Evolutionary conservation across 495 filamentous ascomycete species (phyloP), one percentile per base, ranked within the genome.

Genomic region (Neurospora sp.): DNA sequence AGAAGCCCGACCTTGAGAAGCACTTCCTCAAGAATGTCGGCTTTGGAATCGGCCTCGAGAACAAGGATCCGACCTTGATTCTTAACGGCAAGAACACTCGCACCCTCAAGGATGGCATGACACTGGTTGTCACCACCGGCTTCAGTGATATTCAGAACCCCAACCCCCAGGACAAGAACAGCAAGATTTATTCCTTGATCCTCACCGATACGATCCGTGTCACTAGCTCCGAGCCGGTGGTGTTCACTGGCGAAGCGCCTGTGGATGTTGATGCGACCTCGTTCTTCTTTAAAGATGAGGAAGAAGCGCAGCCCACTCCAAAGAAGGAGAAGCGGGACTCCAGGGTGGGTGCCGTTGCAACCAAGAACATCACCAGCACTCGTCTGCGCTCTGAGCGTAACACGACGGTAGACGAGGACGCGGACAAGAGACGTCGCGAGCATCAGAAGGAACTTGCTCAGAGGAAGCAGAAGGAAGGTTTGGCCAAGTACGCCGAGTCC

Each of bases 221-320:
- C 45, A 90, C 90, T 4, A 80, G 88, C n/a, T 85, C 80, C 71
- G 93, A 94, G 8, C 88, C 93, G 8, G 89, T 92, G 9, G 89
- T 97, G 38, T 98, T 98, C 82, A 99, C 96, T 41, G 94, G 92
- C 71, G 93, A 96, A 76, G 94, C 94, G 5, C 90, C 95, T 9
- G 90, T 91, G 41, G 95, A 98, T 77, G 88, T 94, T 74, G 95
- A 97, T 76, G 92, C 93, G 1, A 92, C 93, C 3, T 96, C 94
- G 0, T 99, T 99, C 84, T 98, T 97, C 83, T 99, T 99, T 83
- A 96, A 96, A 78, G 94, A 95, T 76, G 93, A 94, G 70, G 89
- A 92, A 74, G 92, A 94, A 76, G 89, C 87, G 18, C 82, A 88
- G 78, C 86, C 87, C 22, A 84, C 87, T 1, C 86, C 87, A 3